phyloP scores from a whole-genome alignment of 495 filamentous ascomycete genomes.

The Penicillium riverlandense region DNA sequence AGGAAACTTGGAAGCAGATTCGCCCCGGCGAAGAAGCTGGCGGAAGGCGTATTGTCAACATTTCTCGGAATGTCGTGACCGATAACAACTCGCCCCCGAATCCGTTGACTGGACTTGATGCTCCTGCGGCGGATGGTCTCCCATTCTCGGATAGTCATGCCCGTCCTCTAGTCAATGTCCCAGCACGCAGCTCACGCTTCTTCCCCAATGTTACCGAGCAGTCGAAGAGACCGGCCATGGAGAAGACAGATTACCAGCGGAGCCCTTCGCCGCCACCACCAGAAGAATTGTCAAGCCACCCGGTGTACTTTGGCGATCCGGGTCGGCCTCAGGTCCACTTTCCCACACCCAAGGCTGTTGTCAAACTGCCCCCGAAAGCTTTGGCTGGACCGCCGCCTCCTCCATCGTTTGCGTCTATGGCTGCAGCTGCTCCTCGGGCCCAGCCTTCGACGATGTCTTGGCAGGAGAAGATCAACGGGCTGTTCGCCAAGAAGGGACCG shows the following conservation, averaged over 20 bases:
- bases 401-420: conserved; percentile 50
- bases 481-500: conserved; percentile 55
- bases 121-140: conserved; percentile 23
- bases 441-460: conserved; percentile 39
- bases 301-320: conserved; percentile 60
- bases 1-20: conserved; percentile 60
- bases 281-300: conserved; percentile 57
- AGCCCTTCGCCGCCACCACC: conserved; percentile 66
- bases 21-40: conserved; percentile 29
- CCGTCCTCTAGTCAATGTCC: conserved; percentile 30
- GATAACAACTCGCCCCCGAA: conserved; percentile 12
- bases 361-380: conserved; percentile 59
- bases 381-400: conserved; percentile 35
- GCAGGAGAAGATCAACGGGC: conserved; percentile 69
- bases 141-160: conserved; percentile 28
- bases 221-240: conserved; percentile 28
- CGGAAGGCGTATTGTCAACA: conserved; percentile 4
- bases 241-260: conserved; percentile 23
- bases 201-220: conserved; percentile 51
- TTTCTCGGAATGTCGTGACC: too few relatives aligned
- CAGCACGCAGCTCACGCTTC: conserved; percentile 56
- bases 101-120: conserved; percentile 29
- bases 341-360: conserved; percentile 59
- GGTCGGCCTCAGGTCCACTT: conserved; percentile 61
- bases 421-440: conserved; percentile 33